Evolutionary conservation across 2,329 filamentous ascomycete genomes (phyloP), one percentile per base, ranked within the genome.

Genomic region (Fusarium nodosum): DNA sequence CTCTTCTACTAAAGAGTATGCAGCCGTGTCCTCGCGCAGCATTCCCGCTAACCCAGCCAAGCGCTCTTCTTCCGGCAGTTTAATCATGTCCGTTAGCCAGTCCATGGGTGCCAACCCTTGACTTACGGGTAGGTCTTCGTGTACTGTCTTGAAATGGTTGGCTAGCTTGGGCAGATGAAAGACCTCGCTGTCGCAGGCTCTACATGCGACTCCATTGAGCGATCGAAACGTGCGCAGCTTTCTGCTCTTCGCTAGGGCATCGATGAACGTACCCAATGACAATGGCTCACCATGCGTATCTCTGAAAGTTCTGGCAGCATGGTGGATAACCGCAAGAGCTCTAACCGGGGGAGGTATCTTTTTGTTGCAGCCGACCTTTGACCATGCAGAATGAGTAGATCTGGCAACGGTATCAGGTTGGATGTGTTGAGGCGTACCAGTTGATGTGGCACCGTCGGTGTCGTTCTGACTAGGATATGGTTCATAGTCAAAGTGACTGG

Each of bases 311-410:
- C 84, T 83, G 58, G 86, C 82, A 53, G 89, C 79, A 75, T 91
- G 88, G 74, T 91, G 84, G 42, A 94, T 83, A 12, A 92, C 82
- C 47, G 88, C 84, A 63, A 87, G 86, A 18, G 92, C 83, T 68
- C 88, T 88, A 47, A 92, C 83, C 63, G 85, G 86, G 39, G 86
- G 85, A 16, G 89, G 85, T 18, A 93, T 79, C 52, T 89, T 85
- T 69, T 87, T 87, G 66, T 93, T 81, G 5, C 83, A 83, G 10
- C 84, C 84, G 4, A 90, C 85, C 24, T 82, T 79, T 65, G 86
- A 85, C 90, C 91, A 94, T 36, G 91, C 78, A 26, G 88, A 86
- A 61, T 86, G 84, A 7, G 88, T 86, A 73, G 85, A 83, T 42
- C 79, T 81, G 12, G 85, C 83, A 63, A 92, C 79, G 46, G 85